Conservation (phyloP, 495 filamentous ascomycete species). For the Massariosphaeria phaeospora region DNA sequence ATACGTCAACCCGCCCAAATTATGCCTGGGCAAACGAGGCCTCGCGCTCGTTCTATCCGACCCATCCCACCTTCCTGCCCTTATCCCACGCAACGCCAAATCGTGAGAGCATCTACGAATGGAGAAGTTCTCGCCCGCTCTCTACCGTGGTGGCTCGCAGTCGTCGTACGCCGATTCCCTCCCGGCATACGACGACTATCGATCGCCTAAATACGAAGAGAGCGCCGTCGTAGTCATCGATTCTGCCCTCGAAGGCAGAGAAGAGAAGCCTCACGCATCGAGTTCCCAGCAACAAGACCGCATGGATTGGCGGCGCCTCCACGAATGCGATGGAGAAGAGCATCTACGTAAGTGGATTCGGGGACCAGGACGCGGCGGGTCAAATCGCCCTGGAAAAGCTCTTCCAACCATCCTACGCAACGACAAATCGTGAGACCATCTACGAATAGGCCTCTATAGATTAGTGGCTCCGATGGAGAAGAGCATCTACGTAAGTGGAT, state of each 20-base stretch:
- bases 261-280: neutral
- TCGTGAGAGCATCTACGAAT: conserved; percentile 77
- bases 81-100: conserved; percentile 73
- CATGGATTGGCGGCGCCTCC: too few relatives aligned
- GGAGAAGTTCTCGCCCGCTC: too few relatives aligned
- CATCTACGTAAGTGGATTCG: conserved; percentile 86
- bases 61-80: too few relatives aligned
- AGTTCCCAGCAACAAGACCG: too few relatives aligned
- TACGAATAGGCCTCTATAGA: too few relatives aligned
- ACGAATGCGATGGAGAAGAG: too few relatives aligned
- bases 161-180: conserved; percentile 59
- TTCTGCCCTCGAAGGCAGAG: conserved; percentile 23
- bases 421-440: conserved; percentile 82
- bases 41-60: conserved; percentile 29
- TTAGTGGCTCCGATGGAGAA: too few relatives aligned
- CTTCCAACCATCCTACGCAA: conserved; percentile 72
- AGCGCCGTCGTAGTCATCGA: conserved; percentile 32
- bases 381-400: conserved; percentile 93
- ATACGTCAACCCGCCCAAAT: conserved; percentile 49
- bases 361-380: conserved; percentile 66
- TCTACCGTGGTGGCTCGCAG: conserved; percentile 41
- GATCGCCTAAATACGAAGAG: conserved; percentile 67
- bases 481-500: conserved; percentile 81
- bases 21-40: conserved; percentile 32
- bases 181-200: conserved; percentile 73